Conservation (phyloP, 495 filamentous ascomycete species). For the Podospora comata region DNA sequence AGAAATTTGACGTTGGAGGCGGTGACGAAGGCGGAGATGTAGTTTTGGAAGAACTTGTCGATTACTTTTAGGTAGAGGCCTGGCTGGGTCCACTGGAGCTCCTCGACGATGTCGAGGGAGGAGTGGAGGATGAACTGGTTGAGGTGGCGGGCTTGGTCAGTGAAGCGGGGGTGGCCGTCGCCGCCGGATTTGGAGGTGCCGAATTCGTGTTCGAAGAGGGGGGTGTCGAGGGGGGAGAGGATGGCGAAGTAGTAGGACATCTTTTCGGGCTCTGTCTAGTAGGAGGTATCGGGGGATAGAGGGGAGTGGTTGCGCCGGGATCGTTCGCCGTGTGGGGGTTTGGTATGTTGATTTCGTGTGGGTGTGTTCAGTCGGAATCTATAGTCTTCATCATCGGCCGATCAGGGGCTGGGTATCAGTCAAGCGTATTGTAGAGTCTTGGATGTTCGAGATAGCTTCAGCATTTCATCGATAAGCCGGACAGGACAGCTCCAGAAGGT, state of each 20-base stretch:
- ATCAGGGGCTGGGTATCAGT: background rate
- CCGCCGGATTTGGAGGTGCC: constrained; percentile 92
- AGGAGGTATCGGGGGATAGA: background rate
- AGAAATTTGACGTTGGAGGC: constrained; percentile 80
- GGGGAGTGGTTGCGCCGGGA: too few species aligned
- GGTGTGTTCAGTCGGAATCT: background rate
- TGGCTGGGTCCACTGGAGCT: constrained; percentile 84
- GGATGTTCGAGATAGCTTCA: constrained; percentile 3
- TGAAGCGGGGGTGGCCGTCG: constrained; percentile 85
- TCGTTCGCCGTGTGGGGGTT: background rate
- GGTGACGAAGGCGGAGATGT: constrained; percentile 89
- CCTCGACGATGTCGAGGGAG: constrained; percentile 88
- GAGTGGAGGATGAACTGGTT: constrained; percentile 97
- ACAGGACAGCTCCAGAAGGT: background rate
- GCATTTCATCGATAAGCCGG: background rate
- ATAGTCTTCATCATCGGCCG: background rate
- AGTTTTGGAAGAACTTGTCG: constrained; percentile 87
- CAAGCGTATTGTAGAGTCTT: background rate
- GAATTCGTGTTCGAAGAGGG: constrained; percentile 93
- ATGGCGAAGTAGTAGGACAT: constrained; percentile 99
- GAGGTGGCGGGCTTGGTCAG: constrained; percentile 80
- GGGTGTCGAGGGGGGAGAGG: constrained; percentile 87
- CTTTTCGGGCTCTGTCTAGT: constrained; percentile 3
- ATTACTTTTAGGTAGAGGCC: constrained; percentile 90
- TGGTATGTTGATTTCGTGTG: background rate